phyloP scores from a whole-genome alignment of 495 filamentous ascomycete species.

The Penicillium waksmanii region DNA sequence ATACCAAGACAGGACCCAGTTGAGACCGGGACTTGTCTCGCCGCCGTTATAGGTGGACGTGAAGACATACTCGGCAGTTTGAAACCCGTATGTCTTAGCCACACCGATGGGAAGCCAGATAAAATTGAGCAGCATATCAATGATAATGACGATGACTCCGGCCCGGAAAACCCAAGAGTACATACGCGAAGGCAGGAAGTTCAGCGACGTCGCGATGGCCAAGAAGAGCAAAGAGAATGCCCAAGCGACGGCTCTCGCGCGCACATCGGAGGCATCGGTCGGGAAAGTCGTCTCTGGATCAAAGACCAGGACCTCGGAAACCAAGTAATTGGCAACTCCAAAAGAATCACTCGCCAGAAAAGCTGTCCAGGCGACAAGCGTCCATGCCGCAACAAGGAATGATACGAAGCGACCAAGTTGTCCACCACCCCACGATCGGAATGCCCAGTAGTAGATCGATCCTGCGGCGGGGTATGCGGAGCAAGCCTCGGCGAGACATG shows the following conservation, averaged over 20 bases:
- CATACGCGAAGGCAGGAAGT: slow-evolving; percentile 37
- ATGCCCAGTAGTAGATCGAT: slow-evolving; percentile 46
- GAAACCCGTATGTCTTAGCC: slow-evolving; percentile 39
- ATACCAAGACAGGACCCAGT: slow-evolving; percentile 44
- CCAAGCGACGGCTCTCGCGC: slow-evolving; percentile 38
- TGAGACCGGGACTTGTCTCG: slow-evolving; percentile 31
- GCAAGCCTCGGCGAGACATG: slow-evolving; percentile 41
- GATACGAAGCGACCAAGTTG: slow-evolving; percentile 36
- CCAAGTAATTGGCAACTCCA: slow-evolving; percentile 39
- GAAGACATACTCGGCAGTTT: slow-evolving; percentile 38
- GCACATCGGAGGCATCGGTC: slow-evolving; percentile 32
- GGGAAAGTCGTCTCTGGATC: slow-evolving; percentile 38
- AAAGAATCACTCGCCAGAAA: slow-evolving; percentile 43
- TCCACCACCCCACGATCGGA: slow-evolving; percentile 38
- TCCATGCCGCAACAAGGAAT: slow-evolving; percentile 41
- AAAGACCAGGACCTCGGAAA: slow-evolving; percentile 38
- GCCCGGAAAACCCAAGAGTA: slow-evolving; percentile 43
- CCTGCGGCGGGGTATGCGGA: slow-evolving; percentile 39
- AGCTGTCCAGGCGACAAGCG: slow-evolving; percentile 40
- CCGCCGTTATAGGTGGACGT: slow-evolving; percentile 40
- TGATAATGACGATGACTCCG: slow-evolving; percentile 36
- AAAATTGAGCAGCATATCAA: slow-evolving; percentile 43
- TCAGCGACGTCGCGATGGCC: slow-evolving; percentile 35
- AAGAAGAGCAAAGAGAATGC: slow-evolving; percentile 38
- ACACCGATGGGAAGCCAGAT: slow-evolving; percentile 43